A percentile compares a stretch with the other conserved stretches of the same genome.
phyloP scores from a whole-genome alignment of 2,329 filamentous ascomycete species.

The Hysterium pulicare region DNA sequence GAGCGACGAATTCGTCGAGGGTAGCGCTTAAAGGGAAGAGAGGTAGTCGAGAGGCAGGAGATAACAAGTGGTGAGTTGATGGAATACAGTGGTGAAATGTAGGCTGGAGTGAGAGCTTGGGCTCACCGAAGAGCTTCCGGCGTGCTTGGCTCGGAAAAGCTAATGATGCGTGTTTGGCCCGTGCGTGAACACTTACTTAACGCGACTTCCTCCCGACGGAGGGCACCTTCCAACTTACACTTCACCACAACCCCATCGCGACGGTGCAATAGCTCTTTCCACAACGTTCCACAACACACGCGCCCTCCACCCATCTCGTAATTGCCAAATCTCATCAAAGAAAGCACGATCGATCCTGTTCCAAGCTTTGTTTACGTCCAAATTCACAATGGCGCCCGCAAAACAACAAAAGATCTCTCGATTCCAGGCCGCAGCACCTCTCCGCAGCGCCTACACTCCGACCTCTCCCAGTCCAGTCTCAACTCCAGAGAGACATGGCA shows the following conservation, averaged over 20 bases:
- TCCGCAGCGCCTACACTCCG: not conserved
- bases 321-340: not conserved
- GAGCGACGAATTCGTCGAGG: slow-evolving; percentile 2
- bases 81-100: slow-evolving; percentile 1
- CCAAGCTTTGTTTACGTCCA: too few species aligned
- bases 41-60: slow-evolving; percentile 7
- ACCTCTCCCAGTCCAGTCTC: slow-evolving; percentile 29
- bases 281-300: not conserved
- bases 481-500: slow-evolving; percentile 15
- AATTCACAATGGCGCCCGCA: slow-evolving; percentile 1
- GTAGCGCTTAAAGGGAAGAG: not conserved
- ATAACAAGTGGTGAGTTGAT: slow-evolving; percentile 7
- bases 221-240: not conserved
- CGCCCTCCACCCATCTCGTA: too few species aligned
- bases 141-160: too few species aligned
- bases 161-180: too few species aligned
- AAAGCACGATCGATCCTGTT: slow-evolving; percentile 3
- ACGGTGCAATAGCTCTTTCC: not conserved
- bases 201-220: too few species aligned
- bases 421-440: not conserved
- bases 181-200: too few species aligned
- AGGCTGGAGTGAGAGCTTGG: not conserved
- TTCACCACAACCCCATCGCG: not conserved
- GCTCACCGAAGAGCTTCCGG: not conserved
- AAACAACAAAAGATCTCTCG: slow-evolving; percentile 30